Percentiles rank a stretch among this genome's conserved stretches.
Evolutionary conservation across 73 alveolate species (phyloP).

Genomic region (Effrenium voratum): DNA sequence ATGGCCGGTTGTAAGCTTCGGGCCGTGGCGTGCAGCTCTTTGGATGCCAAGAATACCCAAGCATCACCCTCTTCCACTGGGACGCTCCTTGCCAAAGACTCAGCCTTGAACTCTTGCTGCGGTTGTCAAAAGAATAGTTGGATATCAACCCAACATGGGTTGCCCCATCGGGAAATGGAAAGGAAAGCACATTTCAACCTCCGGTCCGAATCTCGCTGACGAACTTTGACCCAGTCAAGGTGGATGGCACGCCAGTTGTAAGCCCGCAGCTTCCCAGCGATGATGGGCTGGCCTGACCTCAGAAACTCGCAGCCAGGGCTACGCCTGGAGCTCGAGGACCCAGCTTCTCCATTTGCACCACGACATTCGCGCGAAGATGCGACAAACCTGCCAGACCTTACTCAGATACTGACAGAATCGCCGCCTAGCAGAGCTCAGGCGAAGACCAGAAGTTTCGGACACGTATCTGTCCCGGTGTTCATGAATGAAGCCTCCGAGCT

Average conservation of each 20-base stretch:
- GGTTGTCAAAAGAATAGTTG: not conserved
- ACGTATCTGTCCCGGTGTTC: constrained; percentile 85
- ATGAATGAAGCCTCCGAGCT: constrained; percentile 47
- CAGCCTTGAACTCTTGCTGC: not conserved
- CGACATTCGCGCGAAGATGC: constrained; percentile 80
- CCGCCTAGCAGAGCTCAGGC: not conserved
- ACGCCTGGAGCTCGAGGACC: not conserved
- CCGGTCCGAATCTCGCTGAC: not conserved
- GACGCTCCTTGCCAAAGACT: not conserved
- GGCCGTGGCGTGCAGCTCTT: constrained; percentile 67
- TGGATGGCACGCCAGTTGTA: not conserved
- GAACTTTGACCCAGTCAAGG: not conserved
- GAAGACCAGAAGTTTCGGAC: not conserved
- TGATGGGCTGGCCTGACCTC: constrained; percentile 87
- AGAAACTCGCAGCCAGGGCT: not conserved
- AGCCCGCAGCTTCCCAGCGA: constrained; percentile 61
- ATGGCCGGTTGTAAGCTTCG: not conserved
- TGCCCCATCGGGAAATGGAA: not conserved
- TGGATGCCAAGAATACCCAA: constrained; percentile 85
- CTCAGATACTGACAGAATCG: not conserved
- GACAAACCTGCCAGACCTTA: constrained; percentile 22
- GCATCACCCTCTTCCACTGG: constrained; percentile 72
- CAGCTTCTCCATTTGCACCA: constrained; percentile 77
- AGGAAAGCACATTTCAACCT: not conserved
- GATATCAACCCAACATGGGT: not conserved